Percentiles rank a stretch among this genome's conserved stretches.
Conservation (phyloP, 352 stramenopile species). For the Plasmopara muralis region DNA sequence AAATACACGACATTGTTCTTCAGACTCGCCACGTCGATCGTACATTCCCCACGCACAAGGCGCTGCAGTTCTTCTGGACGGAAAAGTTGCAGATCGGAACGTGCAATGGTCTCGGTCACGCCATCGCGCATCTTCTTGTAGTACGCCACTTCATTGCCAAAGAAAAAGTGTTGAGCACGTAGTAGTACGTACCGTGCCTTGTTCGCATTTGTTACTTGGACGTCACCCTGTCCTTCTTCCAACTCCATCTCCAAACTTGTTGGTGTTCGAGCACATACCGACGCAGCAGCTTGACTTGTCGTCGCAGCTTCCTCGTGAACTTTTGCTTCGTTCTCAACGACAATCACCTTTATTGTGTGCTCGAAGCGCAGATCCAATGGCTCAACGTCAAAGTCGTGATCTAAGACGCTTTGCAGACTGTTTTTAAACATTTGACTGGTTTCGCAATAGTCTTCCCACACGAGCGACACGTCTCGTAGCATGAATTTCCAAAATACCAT, state of each 20-base stretch:
- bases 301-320: constrained; percentile 14
- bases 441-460: constrained; percentile 58
- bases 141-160: constrained; percentile 42
- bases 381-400: constrained; percentile 53
- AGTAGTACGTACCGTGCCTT: constrained; percentile 58
- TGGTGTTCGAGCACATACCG: neutral
- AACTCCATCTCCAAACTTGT: constrained; percentile 61
- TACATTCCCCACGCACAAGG: constrained; percentile 38
- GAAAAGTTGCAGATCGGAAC: constrained; percentile 54
- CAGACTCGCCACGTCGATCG: constrained; percentile 49
- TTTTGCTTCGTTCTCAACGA: constrained; percentile 19
- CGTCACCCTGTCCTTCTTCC: constrained; percentile 21
- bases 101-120: constrained; percentile 45
- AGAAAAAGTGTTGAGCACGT: constrained; percentile 58
- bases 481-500: constrained; percentile 72
- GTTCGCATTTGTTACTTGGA: constrained; percentile 58
- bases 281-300: constrained; percentile 1
- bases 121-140: constrained; percentile 62
- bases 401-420: constrained; percentile 57
- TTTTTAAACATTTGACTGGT: constrained; percentile 48
- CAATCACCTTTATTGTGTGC: constrained; percentile 39
- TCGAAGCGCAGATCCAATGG: constrained; percentile 66
- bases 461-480: constrained; percentile 28
- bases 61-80: constrained; percentile 42
- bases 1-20: constrained; percentile 58